Conservation (phyloP, 2,329 filamentous ascomycete species). For the Dichotomopilus funicola region DNA sequence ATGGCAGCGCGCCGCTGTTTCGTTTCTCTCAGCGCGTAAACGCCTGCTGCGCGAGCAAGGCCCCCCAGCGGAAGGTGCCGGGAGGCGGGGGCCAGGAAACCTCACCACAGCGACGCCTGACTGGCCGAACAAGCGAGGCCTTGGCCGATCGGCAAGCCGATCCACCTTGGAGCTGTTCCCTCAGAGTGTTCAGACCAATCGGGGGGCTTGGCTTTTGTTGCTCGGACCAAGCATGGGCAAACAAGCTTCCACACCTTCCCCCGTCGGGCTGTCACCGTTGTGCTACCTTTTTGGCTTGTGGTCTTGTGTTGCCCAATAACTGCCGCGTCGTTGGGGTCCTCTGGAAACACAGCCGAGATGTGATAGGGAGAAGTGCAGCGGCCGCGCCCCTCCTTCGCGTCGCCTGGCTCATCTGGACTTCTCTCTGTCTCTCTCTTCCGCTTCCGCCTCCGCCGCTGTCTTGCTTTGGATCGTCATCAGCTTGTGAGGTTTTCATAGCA, state of each 20-base stretch:
- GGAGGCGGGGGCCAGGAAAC: slow-evolving; percentile 5
- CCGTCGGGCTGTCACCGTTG: background rate
- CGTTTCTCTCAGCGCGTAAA: slow-evolving; percentile 21
- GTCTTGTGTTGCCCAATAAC: background rate
- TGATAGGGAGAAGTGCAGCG: background rate
- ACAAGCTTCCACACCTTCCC: slow-evolving; percentile 8
- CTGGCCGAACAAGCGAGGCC: slow-evolving; percentile 17
- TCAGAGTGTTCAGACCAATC: slow-evolving; percentile 4
- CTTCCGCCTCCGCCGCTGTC: background rate
- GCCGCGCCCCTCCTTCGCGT: background rate
- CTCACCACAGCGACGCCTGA: slow-evolving; percentile 10
- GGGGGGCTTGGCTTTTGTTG: background rate
- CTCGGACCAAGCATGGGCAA: slow-evolving; percentile 5
- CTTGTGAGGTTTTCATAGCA: no score
- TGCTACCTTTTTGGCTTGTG: background rate
- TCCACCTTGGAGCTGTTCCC: background rate
- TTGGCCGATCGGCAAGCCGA: background rate
- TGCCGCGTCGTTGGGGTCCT: background rate
- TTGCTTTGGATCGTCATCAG: background rate
- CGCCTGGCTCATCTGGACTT: background rate
- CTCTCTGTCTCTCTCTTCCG: background rate
- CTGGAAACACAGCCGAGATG: background rate
- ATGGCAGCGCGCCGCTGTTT: slow-evolving; percentile 14
- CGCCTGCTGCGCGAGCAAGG: background rate
- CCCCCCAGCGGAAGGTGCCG: no score